These are phyloP conservation scores for Lipomyces spencermartinsiae DNA, from an alignment of 805 yeast species.

Conservation along the genomic window DNA sequence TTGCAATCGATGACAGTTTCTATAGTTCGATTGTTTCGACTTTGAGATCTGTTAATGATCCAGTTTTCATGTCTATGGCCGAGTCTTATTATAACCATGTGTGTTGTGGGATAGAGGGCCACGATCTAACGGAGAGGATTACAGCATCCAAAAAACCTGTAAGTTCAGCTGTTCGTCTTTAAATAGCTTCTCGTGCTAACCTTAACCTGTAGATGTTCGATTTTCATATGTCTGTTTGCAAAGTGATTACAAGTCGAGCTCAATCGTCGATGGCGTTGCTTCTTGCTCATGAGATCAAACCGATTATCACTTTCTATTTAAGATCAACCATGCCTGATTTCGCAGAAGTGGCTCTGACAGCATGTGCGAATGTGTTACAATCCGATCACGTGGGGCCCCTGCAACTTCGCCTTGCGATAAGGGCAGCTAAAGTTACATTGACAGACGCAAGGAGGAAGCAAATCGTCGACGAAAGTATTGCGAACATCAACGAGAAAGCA, in stretches of 20 bases:
- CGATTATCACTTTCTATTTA: background rate
- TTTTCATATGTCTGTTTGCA: background rate
- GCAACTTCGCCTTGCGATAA: background rate
- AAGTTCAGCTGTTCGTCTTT: background rate
- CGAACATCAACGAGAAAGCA: constrained; percentile 1
- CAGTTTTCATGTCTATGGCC: background rate
- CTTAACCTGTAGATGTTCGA: background rate
- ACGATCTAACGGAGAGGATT: background rate
- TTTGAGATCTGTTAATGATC: background rate
- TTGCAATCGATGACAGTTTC: background rate
- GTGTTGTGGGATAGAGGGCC: background rate
- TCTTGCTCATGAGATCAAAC: background rate
- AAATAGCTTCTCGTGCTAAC: background rate
- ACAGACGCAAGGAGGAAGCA: background rate
- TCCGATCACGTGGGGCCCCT: background rate
- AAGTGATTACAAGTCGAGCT: background rate
- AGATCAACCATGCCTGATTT: background rate
- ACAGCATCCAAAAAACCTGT: background rate
- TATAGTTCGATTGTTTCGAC: background rate
- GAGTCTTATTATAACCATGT: background rate
- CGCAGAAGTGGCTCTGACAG: background rate
- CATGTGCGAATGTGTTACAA: background rate
- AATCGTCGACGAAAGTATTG: background rate
- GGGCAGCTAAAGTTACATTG: background rate
- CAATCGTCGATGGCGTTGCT: background rate